A percentile compares a stretch with the other conserved stretches of the same genome.
These are phyloP conservation scores for Heritiera littoralis DNA, from an alignment of 345 rosid species.

Conservation along the genomic window DNA sequence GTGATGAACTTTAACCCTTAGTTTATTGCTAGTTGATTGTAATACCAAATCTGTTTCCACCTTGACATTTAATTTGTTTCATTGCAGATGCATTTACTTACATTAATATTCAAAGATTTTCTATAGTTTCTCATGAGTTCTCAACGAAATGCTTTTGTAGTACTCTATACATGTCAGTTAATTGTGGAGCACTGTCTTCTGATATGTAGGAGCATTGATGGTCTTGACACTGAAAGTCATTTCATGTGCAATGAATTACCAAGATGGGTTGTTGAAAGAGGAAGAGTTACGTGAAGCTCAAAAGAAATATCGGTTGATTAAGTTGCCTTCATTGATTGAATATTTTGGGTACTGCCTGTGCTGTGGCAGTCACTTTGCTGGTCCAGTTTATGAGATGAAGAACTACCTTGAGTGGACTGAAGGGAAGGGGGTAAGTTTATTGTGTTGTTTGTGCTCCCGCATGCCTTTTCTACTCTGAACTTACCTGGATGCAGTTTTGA, in stretches of 20 bases:
- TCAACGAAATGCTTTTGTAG: slow-evolving; percentile 7
- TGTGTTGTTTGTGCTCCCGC: slow-evolving; percentile 9
- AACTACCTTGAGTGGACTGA: slow-evolving; percentile 94
- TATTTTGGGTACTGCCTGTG: slow-evolving; percentile 89
- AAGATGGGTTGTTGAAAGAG: slow-evolving; percentile 78
- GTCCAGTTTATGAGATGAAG: slow-evolving; percentile 95
- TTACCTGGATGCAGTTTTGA: slow-evolving; percentile 11
- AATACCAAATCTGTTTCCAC: not conserved
- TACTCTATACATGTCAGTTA: slow-evolving; percentile 4
- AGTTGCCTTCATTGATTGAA: slow-evolving; percentile 77
- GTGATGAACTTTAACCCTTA: not conserved
- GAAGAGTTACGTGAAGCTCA: slow-evolving; percentile 77
- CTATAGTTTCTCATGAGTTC: not conserved
- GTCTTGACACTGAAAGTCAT: slow-evolving; percentile 90
- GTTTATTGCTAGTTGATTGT: not conserved
- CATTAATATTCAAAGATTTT: not conserved
- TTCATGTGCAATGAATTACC: slow-evolving; percentile 83
- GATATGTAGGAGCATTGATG: slow-evolving; percentile 81
- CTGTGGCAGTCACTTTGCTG: slow-evolving; percentile 97
- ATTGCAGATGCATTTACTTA: slow-evolving; percentile 19
- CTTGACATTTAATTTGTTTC: not conserved
- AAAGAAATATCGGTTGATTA: slow-evolving; percentile 71
- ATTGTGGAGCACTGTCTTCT: slow-evolving; percentile 12
- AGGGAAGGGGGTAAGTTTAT: slow-evolving; percentile 70
- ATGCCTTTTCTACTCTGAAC: slow-evolving; percentile 17